These are phyloP conservation scores for Iberis pinnata DNA, from an alignment of 345 rosid species.

Conservation along the genomic window DNA sequence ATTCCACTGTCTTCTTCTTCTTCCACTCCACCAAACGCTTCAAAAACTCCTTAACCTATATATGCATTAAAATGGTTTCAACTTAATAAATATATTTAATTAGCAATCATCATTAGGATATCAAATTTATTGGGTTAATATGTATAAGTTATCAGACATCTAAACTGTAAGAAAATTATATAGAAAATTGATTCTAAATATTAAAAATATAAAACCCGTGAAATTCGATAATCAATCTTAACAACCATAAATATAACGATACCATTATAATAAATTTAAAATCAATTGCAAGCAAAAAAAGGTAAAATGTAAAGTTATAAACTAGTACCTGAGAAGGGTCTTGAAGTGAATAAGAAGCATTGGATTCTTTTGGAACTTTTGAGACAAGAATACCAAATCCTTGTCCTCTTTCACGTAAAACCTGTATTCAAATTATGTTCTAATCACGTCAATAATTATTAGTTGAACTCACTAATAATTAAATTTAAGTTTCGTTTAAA, in stretches of 20 bases:
- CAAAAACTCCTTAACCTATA: conserved; percentile 69
- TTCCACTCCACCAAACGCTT: conserved; percentile 70
- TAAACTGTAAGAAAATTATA: neutral
- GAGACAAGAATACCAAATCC: conserved; percentile 90
- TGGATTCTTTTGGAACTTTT: conserved; percentile 77
- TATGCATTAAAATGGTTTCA: too few species aligned
- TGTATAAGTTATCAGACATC: too few species aligned
- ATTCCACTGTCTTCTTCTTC: conserved; percentile 12
- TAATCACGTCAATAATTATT: conserved; percentile 1
- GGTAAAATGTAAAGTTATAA: too few species aligned
- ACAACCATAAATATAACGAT: too few species aligned
- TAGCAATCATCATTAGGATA: too few species aligned
- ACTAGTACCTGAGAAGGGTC: conserved; percentile 86
- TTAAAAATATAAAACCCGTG: neutral
- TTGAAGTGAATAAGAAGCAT: conserved; percentile 75
- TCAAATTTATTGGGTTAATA: too few species aligned
- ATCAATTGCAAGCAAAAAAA: too few species aligned
- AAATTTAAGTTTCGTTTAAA: neutral
- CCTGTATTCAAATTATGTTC: conserved; percentile 35
- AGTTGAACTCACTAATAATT: neutral
- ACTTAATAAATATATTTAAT: neutral
- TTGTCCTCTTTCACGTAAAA: conserved; percentile 61
- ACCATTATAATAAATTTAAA: too few species aligned
- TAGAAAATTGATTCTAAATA: neutral
- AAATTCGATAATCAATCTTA: too few species aligned